Evolutionary conservation across 1,284 basidiomycete genomes (phyloP), one percentile per base, ranked within the genome.

Genomic region (Apiotrichum porosum): DNA sequence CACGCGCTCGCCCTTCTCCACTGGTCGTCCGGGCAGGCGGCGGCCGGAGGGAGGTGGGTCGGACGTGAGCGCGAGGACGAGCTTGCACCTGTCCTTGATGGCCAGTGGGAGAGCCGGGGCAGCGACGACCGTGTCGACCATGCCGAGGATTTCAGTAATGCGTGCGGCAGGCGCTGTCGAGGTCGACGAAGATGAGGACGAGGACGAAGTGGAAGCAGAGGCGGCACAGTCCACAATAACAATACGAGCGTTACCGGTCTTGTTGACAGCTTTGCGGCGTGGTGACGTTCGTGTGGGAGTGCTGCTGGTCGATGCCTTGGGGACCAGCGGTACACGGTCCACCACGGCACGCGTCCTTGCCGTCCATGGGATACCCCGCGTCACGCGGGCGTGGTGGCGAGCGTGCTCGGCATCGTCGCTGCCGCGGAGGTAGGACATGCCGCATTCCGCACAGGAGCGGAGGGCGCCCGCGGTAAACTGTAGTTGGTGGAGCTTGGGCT

Each of bases 391-490:
- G 52, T 76, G 75, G 52, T 76, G 75, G 21, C 58, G 56, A 2
- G 49, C 52, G 47, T 77, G 76, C 12, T 71, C 42, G 1, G 45
- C 46, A 14, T 76, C 75, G 10, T 73, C 64, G 0, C 68, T 68
- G n/a, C 75, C 70, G 15, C 69, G 63, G 13, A 73, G 60, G 54
- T 73, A 77, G 4, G 72, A 71, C 68, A 77, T 73, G 6, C 56
- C 54, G 51, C 76, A 77, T 19, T 65, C 61, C 6, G 53, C 30
- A 57, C 76, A 77, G 1, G 68, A 66, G 21, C 67, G 48, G 13
- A 62, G 42, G 0, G 62, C 62, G 14, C 63, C 49, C 44, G 63
- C 55, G 32, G 61, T 62, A 22, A 71, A 58, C 35, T 66, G 63
- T 38, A 62, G 49, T 50, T 69, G 65, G 3, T 59, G 62, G 10